Evolutionary conservation across 2,329 filamentous ascomycete genomes (phyloP).

Genomic region (Ploettnerulaceae sp.): DNA sequence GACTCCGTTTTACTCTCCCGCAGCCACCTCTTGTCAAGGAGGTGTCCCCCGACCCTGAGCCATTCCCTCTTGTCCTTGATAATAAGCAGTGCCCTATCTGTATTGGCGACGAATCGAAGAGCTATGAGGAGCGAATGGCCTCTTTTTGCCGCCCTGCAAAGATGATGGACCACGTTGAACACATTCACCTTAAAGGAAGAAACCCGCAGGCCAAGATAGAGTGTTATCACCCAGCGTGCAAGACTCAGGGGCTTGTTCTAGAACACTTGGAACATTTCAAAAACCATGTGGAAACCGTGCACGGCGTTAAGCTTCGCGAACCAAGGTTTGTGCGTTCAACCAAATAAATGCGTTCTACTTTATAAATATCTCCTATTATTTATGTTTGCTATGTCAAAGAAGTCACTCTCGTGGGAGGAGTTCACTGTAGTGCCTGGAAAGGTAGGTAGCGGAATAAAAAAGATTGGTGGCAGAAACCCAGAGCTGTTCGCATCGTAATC

Average conservation of each 20-base stretch:
- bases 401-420: neutral
- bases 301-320: slow-evolving; percentile 18
- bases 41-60: slow-evolving; percentile 9
- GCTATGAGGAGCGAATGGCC: slow-evolving; percentile 17
- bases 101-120: slow-evolving; percentile 18
- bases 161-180: slow-evolving; percentile 23
- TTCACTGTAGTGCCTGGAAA: neutral
- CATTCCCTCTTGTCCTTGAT: slow-evolving; percentile 8
- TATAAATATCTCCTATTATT: neutral
- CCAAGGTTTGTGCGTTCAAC: slow-evolving; percentile 12
- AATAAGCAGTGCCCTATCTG: slow-evolving; percentile 18
- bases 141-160: slow-evolving; percentile 17
- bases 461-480: neutral
- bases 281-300: slow-evolving; percentile 15
- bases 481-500: neutral
- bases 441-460: neutral
- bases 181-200: slow-evolving; percentile 16
- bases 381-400: neutral
- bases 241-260: slow-evolving; percentile 18
- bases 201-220: too few relatives aligned
- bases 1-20: slow-evolving; percentile 3
- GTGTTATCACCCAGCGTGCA: too few relatives aligned
- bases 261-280: slow-evolving; percentile 22
- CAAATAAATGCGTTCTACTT: slow-evolving; percentile 2
- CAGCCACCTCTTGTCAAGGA: slow-evolving; percentile 12